Percentiles rank a stretch among this genome's conserved stretches.
These are phyloP conservation scores for Pseudocercospora eumusae DNA, from an alignment of 2,329 filamentous ascomycete species.

Conservation along the genomic window DNA sequence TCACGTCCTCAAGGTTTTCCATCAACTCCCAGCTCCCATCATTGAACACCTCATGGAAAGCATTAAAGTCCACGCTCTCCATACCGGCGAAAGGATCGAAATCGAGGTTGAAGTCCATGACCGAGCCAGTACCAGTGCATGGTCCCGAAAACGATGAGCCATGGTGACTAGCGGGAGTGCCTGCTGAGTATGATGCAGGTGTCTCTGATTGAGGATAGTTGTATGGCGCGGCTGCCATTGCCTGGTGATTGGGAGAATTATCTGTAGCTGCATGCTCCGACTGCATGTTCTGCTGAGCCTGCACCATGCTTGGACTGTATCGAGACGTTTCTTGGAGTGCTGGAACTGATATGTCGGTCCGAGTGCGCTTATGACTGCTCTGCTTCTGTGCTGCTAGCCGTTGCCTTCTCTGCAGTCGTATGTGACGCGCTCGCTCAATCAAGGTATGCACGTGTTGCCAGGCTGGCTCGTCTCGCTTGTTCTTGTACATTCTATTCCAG, in stretches of 20 bases:
- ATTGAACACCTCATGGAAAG: slow-evolving; percentile 27
- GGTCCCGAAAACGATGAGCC: slow-evolving; percentile 4
- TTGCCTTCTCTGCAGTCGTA: slow-evolving; percentile 16
- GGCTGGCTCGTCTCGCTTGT: slow-evolving; percentile 30
- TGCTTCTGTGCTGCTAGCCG: background rate
- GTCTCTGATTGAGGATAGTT: background rate
- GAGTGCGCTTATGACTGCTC: slow-evolving; percentile 11
- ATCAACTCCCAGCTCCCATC: slow-evolving; percentile 21
- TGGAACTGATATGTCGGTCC: slow-evolving; percentile 8
- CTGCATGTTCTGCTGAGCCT: background rate
- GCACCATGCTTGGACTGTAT: slow-evolving; percentile 1
- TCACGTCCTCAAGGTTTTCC: slow-evolving; percentile 17
- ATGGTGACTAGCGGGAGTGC: slow-evolving; percentile 10
- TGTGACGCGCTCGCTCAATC: slow-evolving; percentile 30
- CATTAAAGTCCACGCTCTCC: slow-evolving; percentile 22
- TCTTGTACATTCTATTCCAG: slow-evolving; percentile 33
- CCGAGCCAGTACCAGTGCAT: background rate
- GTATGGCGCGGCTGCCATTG: background rate
- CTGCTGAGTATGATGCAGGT: slow-evolving; percentile 3
- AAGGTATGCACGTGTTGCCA: slow-evolving; percentile 36
- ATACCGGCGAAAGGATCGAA: slow-evolving; percentile 16
- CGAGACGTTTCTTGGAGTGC: slow-evolving; percentile 14
- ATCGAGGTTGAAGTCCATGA: slow-evolving; percentile 17
- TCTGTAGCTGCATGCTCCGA: background rate
- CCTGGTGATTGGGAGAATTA: background rate